These are phyloP conservation scores for Pistacia atlantica DNA, from an alignment of 345 rosid species.

Conservation along the genomic window DNA sequence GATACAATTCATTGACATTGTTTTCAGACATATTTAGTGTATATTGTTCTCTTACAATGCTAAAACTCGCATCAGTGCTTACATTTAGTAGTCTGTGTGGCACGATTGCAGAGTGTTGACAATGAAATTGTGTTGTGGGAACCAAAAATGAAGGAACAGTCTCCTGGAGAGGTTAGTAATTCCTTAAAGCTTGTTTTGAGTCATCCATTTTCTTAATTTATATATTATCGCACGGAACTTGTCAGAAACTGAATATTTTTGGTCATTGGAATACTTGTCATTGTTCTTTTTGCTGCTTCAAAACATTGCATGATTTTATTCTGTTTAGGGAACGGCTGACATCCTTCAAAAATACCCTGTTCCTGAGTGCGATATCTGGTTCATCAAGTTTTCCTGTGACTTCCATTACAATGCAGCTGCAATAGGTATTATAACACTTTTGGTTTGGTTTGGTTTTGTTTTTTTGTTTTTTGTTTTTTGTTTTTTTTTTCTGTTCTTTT, in stretches of 20 bases:
- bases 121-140: constrained; percentile 95
- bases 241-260: neutral
- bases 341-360: constrained; percentile 89
- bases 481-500: neutral
- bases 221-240: neutral
- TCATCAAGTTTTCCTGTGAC: constrained; percentile 94
- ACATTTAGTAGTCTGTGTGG: constrained; percentile 14
- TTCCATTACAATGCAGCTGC: constrained; percentile 72
- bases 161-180: constrained; percentile 88
- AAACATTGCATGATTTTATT: neutral
- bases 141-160: constrained; percentile 93
- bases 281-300: neutral
- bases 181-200: constrained; percentile 1
- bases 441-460: neutral
- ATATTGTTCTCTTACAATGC: neutral
- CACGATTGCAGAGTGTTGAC: constrained; percentile 82
- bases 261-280: neutral
- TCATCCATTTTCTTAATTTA: neutral
- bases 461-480: neutral
- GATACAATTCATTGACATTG: neutral
- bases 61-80: neutral
- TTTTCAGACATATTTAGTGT: neutral
- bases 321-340: constrained; percentile 75
- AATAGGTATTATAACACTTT: constrained; percentile 54
- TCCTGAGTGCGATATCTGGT: constrained; percentile 96